Percentiles rank a stretch among this genome's conserved stretches.
Evolutionary conservation across 352 stramenopile species (phyloP).

Genomic region (Pythium coloratum): DNA sequence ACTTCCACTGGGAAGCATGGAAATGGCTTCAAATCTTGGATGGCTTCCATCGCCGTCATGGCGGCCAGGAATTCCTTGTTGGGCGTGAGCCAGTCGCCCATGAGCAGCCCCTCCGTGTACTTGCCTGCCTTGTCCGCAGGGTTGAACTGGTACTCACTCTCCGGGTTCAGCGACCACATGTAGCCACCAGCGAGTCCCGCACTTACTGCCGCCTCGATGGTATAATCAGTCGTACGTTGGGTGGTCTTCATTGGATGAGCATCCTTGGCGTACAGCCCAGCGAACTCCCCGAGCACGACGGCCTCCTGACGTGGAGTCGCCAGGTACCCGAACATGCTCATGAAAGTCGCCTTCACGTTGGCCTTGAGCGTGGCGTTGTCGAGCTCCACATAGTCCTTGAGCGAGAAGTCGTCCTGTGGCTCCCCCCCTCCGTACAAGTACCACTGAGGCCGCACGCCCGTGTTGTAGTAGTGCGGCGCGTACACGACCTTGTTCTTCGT

Average conservation of each 20-base stretch:
- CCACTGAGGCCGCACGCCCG: constrained; percentile 56
- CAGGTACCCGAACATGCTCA: constrained; percentile 77
- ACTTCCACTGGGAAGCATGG: constrained; percentile 49
- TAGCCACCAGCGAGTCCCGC: constrained; percentile 65
- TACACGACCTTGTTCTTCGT: constrained; percentile 78
- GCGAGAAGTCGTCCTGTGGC: constrained; percentile 24
- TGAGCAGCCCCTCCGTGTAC: constrained; percentile 66
- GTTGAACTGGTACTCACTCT: constrained; percentile 79
- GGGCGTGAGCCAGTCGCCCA: constrained; percentile 68
- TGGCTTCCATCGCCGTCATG: constrained; percentile 58
- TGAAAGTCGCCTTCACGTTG: constrained; percentile 57
- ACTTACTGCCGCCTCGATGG: constrained; percentile 53
- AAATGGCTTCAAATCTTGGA: constrained; percentile 59
- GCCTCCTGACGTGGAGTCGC: constrained; percentile 35
- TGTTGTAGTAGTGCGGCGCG: constrained; percentile 82
- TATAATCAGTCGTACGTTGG: constrained; percentile 70
- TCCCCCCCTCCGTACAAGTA: constrained; percentile 68
- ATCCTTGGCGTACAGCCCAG: constrained; percentile 68
- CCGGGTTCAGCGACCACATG: constrained; percentile 84
- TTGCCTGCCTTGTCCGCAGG: constrained; percentile 47
- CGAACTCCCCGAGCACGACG: constrained; percentile 71
- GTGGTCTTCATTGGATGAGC: constrained; percentile 65
- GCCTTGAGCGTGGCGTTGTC: constrained; percentile 47
- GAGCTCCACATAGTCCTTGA: constrained; percentile 55
- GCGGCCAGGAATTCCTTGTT: constrained; percentile 65